A percentile compares a stretch with the other conserved stretches of the same genome.
Evolutionary conservation across 2,329 filamentous ascomycete genomes (phyloP).

Genomic region (Colletotrichum aenigma): DNA sequence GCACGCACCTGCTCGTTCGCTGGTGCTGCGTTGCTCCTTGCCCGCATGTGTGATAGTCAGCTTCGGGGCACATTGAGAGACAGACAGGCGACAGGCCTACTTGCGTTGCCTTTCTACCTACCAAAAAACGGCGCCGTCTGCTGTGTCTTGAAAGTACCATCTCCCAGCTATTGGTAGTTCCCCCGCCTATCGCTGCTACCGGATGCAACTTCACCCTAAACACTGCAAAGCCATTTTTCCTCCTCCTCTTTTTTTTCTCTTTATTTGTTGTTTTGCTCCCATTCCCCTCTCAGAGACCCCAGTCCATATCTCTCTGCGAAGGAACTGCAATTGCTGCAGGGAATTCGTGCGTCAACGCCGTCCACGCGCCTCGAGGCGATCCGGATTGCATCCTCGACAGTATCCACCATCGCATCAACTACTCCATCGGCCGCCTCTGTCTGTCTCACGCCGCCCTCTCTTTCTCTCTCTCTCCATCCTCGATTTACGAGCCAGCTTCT

Average conservation of each 20-base stretch:
- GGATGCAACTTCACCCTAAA: slow-evolving; percentile 18
- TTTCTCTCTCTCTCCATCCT: neutral
- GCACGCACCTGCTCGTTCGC: slow-evolving; percentile 24
- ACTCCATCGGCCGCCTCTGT: neutral
- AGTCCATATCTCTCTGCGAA: neutral
- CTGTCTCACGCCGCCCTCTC: neutral
- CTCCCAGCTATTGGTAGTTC: neutral
- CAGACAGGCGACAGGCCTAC: neutral
- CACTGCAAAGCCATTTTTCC: neutral
- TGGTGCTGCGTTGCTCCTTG: slow-evolving; percentile 16
- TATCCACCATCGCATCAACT: slow-evolving; percentile 4
- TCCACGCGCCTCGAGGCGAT: neutral
- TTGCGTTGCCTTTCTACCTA: neutral
- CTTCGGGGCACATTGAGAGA: neutral
- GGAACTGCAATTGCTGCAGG: slow-evolving; percentile 2
- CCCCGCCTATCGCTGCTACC: slow-evolving; percentile 10
- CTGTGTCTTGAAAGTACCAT: neutral
- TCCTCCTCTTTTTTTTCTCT: neutral
- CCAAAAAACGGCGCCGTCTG: neutral
- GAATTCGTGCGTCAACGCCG: neutral
- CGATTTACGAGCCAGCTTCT: neutral
- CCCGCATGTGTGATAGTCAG: neutral
- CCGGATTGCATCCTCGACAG: slow-evolving; percentile 8
- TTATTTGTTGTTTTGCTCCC: neutral
- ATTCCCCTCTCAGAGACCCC: neutral